Conservation (phyloP, 768 basidiomycete genomes). For the Crepidotus variabilis region DNA sequence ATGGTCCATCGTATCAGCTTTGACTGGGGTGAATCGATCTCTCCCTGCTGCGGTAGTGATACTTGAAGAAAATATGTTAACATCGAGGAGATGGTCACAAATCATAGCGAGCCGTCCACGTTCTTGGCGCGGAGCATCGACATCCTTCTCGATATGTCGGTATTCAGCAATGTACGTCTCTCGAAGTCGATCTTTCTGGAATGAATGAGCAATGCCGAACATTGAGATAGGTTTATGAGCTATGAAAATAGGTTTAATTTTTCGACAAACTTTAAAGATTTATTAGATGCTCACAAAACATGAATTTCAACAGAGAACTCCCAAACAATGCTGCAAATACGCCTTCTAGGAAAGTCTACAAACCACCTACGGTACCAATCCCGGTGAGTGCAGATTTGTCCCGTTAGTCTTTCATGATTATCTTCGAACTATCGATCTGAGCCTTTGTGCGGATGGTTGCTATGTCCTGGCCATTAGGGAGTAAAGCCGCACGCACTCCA, state of each 20-base stretch:
- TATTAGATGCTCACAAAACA: not conserved
- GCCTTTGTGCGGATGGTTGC: not conserved
- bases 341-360: conserved; percentile 1
- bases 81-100: not conserved
- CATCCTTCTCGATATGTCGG: not conserved
- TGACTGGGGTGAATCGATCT: not conserved
- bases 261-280: not conserved
- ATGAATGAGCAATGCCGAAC: not conserved
- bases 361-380: not conserved
- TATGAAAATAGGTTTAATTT: not conserved
- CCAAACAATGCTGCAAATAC: not conserved
- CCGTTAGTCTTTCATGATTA: not conserved
- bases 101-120: not conserved
- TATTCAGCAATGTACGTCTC: not conserved
- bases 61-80: not conserved
- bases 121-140: not conserved
- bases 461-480: not conserved
- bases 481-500: too few relatives aligned
- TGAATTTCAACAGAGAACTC: not conserved
- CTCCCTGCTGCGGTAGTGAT: not conserved
- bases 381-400: not conserved
- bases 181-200: not conserved
- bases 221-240: not conserved
- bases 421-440: not conserved
- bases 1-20: not conserved